Percentiles rank a stretch among this genome's conserved stretches.
These are phyloP conservation scores for Pseudogymnoascus sp. DNA, from an alignment of 2,329 filamentous ascomycete species.

Conservation along the genomic window DNA sequence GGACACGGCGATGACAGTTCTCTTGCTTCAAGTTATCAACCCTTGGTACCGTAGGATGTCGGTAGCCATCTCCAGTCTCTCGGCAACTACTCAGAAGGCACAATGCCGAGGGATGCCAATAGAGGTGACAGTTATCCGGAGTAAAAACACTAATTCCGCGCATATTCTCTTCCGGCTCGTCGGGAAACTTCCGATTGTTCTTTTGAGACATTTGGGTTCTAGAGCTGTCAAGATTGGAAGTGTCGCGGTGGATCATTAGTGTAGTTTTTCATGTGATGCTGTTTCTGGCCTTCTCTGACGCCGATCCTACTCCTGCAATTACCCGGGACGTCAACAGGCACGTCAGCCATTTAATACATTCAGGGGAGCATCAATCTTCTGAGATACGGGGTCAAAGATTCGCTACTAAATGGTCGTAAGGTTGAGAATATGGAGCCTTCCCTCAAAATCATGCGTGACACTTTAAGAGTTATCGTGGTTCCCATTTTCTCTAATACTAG, in stretches of 20 bases:
- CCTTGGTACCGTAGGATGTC: neutral
- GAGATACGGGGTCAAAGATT: neutral
- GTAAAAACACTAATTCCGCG: neutral
- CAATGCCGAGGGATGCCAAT: neutral
- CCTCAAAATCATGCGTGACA: neutral
- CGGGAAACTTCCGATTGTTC: neutral
- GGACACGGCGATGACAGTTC: neutral
- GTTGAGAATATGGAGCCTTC: neutral
- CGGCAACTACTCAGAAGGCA: neutral
- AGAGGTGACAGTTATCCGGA: neutral
- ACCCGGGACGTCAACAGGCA: neutral
- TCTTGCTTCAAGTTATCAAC: neutral
- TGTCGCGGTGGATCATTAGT: neutral
- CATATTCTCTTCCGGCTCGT: neutral
- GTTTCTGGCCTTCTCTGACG: neutral
- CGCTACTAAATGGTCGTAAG: neutral
- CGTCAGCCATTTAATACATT: neutral
- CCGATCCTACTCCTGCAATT: slow-evolving; percentile 5
- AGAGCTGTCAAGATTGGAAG: slow-evolving; percentile 2
- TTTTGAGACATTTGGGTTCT: neutral
- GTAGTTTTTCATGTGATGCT: slow-evolving; percentile 3
- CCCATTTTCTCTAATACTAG: slow-evolving; percentile 7
- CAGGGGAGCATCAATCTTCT: neutral
- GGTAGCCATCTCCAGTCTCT: neutral
- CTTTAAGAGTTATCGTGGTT: slow-evolving; percentile 3